Base-by-base conservation (phyloP, 169 alveolate genomes). In the Cryptosporidium canis region DNA sequence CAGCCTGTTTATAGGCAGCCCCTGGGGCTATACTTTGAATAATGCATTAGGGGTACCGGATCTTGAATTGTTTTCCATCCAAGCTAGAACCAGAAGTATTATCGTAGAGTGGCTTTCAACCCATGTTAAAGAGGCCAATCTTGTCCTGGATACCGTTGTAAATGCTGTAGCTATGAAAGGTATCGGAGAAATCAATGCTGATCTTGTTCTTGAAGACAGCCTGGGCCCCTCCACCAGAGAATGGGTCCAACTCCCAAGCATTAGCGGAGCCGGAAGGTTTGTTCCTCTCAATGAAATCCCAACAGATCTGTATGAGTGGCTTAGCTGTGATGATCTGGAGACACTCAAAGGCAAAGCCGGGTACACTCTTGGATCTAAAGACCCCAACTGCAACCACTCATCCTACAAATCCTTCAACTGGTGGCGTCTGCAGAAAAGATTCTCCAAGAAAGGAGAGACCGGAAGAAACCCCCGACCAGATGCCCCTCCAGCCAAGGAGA, bases 231-330 rank as follows among this genome's bases (percentile, higher is more conserved):
- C 71, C 11, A 72, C 71, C 7, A 29, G 85, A 39, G 85, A 72
- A 18, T 72, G 85, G 85, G 55, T 72, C 41, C 85, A 72, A 39
- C 37, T 72, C 31, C 85, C 85, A 33, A 39, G 85, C 48, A 51
- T 72, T 11, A 72, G 56, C 55, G 85, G 85, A 3, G 27, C 41
- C 6, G 85, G 85, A 1, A 51, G 85, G 44, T 72, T 72, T 45
- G 85, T 72, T 35, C 85, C 85, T 18, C 11, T 72, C n/a, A 72
- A 45, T 21, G 85, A 72, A 45, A 72, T 72, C 16, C 85, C 85
- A 18, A 3, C 85, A 33, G 85, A 72, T 55, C 29, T 72, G 24
- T 72, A 72, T 56, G 85, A 72, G 4, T 72, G 85, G 85, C 18
- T 72, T 6, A 72, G 65, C 24, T 72, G 85, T 41, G 55, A 72